Percentiles rank a stretch among this genome's conserved stretches.
Evolutionary conservation across 768 basidiomycete genomes (phyloP).

Genomic region (Amanita thiersii): DNA sequence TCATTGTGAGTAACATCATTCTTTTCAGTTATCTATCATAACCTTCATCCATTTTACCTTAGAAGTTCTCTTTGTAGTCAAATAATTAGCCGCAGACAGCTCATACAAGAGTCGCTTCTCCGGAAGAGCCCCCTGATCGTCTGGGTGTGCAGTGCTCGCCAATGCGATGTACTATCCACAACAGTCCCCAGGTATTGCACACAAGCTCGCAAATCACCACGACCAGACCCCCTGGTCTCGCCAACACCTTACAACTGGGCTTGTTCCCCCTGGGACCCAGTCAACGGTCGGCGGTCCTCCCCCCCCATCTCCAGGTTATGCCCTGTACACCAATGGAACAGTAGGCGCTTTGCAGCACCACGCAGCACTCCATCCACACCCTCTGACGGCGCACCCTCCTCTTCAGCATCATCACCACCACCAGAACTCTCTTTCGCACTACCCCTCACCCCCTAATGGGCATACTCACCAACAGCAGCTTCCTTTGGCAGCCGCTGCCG

Average conservation of each 20-base stretch:
- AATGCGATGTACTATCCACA: conserved; percentile 80
- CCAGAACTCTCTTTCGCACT: conserved; percentile 74
- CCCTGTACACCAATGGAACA: conserved; percentile 66
- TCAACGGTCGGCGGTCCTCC: conserved; percentile 53
- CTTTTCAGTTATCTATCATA: no score
- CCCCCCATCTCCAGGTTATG: conserved; percentile 67
- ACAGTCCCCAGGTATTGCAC: conserved; percentile 73
- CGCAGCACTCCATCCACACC: conserved; percentile 47
- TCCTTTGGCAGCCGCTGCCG: no score
- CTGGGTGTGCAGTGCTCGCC: conserved; percentile 11
- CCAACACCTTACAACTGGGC: conserved; percentile 40
- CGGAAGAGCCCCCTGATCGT: background rate
- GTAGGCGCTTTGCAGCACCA: conserved; percentile 58
- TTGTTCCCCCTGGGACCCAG: conserved; percentile 42
- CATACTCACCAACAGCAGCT: conserved; percentile 51
- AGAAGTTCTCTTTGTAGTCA: no score
- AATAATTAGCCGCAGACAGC: no score
- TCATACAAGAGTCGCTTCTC: no score
- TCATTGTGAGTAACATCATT: no score
- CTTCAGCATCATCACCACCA: conserved; percentile 59
- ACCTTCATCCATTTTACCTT: no score
- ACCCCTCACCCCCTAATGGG: conserved; percentile 70
- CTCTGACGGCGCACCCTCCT: conserved; percentile 35
- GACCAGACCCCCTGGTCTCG: conserved; percentile 71
- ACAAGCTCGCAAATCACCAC: conserved; percentile 69